Base-by-base conservation (phyloP, 176 grass and related monocot species). In the Otatea glauca region DNA sequence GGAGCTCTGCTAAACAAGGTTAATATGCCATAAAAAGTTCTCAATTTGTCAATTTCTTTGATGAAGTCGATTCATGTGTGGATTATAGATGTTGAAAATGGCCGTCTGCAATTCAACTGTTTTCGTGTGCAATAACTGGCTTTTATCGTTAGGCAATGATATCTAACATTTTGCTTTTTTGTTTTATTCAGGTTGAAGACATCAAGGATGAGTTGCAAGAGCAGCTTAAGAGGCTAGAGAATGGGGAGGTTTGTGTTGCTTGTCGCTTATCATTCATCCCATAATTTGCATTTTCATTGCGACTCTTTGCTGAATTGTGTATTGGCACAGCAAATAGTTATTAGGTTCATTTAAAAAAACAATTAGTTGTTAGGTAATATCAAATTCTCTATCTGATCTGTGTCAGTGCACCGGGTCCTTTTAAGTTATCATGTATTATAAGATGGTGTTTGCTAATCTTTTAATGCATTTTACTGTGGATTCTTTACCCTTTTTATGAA, bases 171-270 rank as follows among this genome's bases (percentile, higher is more conserved):
- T 43, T 38, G 43, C 17, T 73, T 3, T 25, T 25, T 32, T 41
- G 65, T 47, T 68, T 42, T 68, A 74, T 88, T 59, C 81, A 99
- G 96, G 93, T 96, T 69, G 90, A 84, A 65, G 78, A 35, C 53
- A 58, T 91, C 35, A 80, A 89, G 55, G 96, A 99, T 90, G 94
- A 91, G 75, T 76, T 96, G 25, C 79, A 92, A 81, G 72, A 88
- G 25, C 78, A 87, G 82, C 96, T 99, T 43, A 81, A 85, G 78
- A 88, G 49, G 68, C 88, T 92, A 45, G 81, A 89, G 70, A 79
- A 74, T 25, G 96, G 91, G 45, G 93, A 91, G 96, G 96, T 99
- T 63, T 34, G 63, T 85, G 20, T 78, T 82, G 51, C 44, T 72
- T 43, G 6, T 54, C 5, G 18, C 48, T 76, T 10, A 42, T 65